Base-by-base conservation (phyloP, 768 basidiomycete genomes). In the Steccherinum ochraceum region DNA sequence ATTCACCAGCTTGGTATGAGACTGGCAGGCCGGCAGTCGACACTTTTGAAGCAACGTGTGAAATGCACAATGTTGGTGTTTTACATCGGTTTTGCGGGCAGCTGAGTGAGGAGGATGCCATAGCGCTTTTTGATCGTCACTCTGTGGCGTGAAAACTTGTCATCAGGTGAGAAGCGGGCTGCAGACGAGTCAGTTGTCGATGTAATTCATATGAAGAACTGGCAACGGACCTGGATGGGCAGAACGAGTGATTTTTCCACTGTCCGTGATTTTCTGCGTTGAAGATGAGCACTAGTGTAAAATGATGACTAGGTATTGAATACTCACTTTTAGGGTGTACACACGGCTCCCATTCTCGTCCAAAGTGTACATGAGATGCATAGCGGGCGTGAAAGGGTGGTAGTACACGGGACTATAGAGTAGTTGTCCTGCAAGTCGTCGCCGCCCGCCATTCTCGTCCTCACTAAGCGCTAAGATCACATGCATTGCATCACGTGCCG, bases 141-240 rank as follows among this genome's bases (percentile, higher is more conserved):
- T 53, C 96, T 88, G 64, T 99, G 95, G 55, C 93, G 80, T 54
- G 93, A 95, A 72, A 95, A 98, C 74, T 98, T 98, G 80, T 98
- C 95, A 68, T 99, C 96, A 11, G 95, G 95, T 12, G 95, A 97
- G 72, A 98, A 98, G 39, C 96, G 93, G 13, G 95, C 95, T 96
- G 52, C 27, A 41, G 24, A 18, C 20, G 24, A 51, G n/a, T n/a
- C n/a, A n/a, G n/a, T n/a, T n/a, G n/a, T n/a, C n/a, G n/a, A n/a
- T n/a, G n/a, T n/a, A n/a, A n/a, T n/a, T n/a, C n/a, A n/a, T n/a
- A n/a, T n/a, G n/a, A n/a, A n/a, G n/a, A n/a, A n/a, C n/a, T n/a
- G n/a, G n/a, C n/a, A n/a, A n/a, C n/a, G n/a, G 66, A 96, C 94
- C 94, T 69, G 96, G 95, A 69, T 98, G 95, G 12, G 95, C 96